Evolutionary conservation across 1,284 basidiomycete genomes (phyloP).

Genomic region (Malassezia slooffiae): DNA sequence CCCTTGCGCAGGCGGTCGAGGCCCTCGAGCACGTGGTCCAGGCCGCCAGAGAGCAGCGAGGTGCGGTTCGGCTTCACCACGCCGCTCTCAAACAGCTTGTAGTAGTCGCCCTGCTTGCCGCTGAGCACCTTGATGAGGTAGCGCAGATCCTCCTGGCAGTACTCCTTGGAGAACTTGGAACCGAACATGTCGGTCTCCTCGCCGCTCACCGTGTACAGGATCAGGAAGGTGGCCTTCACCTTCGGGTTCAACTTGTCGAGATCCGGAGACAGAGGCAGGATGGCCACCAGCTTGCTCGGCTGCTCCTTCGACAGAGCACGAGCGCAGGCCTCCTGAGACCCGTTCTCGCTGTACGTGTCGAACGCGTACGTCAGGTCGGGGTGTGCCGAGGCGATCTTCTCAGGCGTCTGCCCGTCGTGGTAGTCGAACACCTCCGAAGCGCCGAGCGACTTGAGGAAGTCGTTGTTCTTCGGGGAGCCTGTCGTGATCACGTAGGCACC

Average conservation of each 20-base stretch:
- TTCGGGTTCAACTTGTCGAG: conserved; percentile 26
- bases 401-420: conserved; percentile 41
- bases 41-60: conserved; percentile 26
- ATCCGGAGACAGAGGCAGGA: conserved; percentile 31
- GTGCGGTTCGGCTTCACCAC: conserved; percentile 30
- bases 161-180: conserved; percentile 17
- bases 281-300: conserved; percentile 25
- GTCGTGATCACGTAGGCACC: conserved; percentile 52
- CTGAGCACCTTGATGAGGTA: conserved; percentile 13
- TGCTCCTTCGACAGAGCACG: conserved; percentile 20
- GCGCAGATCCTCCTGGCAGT: conserved; percentile 11
- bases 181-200: conserved; percentile 19
- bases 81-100: conserved; percentile 22
- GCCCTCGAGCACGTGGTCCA: conserved; percentile 23
- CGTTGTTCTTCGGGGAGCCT: conserved; percentile 46
- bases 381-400: conserved; percentile 31
- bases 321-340: conserved; percentile 29
- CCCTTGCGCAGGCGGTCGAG: conserved; percentile 30
- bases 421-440: conserved; percentile 50
- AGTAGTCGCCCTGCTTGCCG: conserved; percentile 24
- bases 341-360: conserved; percentile 39
- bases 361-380: conserved; percentile 33
- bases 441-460: conserved; percentile 32
- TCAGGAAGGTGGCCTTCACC: conserved; percentile 31
- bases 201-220: conserved; percentile 29